Evolutionary conservation across 2,329 filamentous ascomycete species (phyloP).

Genomic region (Cryphonectria parasitica): DNA sequence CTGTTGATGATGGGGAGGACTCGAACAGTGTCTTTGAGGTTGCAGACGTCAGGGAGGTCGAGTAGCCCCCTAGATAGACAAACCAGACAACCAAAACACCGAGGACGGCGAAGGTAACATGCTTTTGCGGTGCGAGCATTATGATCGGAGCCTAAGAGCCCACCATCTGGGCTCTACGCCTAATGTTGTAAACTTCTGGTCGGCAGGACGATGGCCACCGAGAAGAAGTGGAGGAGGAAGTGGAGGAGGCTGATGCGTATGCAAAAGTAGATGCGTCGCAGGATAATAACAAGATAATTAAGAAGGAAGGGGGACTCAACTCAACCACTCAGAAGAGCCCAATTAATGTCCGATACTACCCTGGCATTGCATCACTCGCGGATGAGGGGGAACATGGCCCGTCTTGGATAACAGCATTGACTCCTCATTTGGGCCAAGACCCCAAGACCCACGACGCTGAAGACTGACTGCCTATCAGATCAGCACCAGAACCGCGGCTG

Average conservation of each 20-base stretch:
- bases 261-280: neutral
- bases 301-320: neutral
- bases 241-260: neutral
- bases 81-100: neutral
- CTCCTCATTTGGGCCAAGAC: neutral
- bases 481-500: neutral
- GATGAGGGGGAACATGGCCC: neutral
- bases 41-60: neutral
- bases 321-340: neutral
- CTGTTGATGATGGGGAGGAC: neutral
- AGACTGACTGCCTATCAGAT: neutral
- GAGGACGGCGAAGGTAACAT: neutral
- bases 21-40: neutral
- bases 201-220: neutral
- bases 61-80: slow-evolving; percentile 13
- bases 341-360: neutral
- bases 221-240: neutral
- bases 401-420: neutral
- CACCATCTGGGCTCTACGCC: neutral
- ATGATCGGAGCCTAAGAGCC: slow-evolving; percentile 1
- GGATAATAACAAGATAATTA: neutral
- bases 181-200: neutral
- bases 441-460: neutral
- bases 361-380: no score
- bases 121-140: neutral